phyloP scores from a whole-genome alignment of 78 protist species.

The Guillardia theta region DNA sequence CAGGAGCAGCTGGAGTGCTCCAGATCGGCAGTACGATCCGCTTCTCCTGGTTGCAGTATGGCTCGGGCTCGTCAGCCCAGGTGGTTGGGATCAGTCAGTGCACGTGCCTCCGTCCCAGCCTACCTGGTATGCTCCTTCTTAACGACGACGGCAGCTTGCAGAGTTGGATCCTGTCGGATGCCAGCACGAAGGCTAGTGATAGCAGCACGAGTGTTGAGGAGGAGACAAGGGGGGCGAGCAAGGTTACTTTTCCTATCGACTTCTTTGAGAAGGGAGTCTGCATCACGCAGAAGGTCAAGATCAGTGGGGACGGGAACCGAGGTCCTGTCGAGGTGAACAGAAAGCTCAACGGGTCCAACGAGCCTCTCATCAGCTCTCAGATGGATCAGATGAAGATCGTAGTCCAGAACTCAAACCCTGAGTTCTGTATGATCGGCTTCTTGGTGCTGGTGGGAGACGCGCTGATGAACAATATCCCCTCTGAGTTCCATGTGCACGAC shows the following conservation, averaged over 20 bases:
- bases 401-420: not conserved
- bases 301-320: not conserved
- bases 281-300: conserved; percentile 45
- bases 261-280: conserved; percentile 66
- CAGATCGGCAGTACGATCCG: too few relatives aligned
- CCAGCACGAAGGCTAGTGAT: not conserved
- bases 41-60: too few relatives aligned
- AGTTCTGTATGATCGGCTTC: conserved; percentile 58
- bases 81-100: too few relatives aligned
- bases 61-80: too few relatives aligned
- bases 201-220: not conserved
- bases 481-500: conserved; percentile 36
- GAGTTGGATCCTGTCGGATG: not conserved
- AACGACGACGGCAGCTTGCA: not conserved
- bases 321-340: not conserved
- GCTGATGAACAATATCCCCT: conserved; percentile 49
- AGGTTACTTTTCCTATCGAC: conserved; percentile 64
- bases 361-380: not conserved
- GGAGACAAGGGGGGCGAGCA: not conserved
- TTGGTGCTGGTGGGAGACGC: conserved; percentile 70
- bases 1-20: too few relatives aligned
- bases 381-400: not conserved
- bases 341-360: not conserved
- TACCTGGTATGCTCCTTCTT: not conserved
- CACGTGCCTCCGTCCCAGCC: not conserved